Percentiles rank a stretch among this genome's conserved stretches.
Conservation (phyloP, 257 asterid species). For the Petunia axillaris region DNA sequence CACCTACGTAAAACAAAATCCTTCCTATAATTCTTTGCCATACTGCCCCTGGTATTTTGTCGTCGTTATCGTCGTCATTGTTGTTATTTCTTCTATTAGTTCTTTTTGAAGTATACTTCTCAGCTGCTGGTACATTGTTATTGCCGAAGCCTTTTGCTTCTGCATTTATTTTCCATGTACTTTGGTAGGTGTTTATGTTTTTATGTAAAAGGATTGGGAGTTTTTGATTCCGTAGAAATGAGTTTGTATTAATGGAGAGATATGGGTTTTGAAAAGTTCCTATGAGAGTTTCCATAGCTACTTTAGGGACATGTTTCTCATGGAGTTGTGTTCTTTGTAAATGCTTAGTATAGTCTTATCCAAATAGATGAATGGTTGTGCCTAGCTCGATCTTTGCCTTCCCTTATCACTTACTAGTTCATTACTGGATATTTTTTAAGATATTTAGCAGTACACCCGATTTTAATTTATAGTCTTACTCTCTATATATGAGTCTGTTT, state of each 20-base stretch:
- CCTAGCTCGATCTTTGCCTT: neutral
- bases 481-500: no score
- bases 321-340: constrained; percentile 18
- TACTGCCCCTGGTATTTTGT: constrained; percentile 61
- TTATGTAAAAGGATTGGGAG: constrained; percentile 34
- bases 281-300: constrained; percentile 59
- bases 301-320: constrained; percentile 8
- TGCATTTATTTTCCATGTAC: constrained; percentile 50
- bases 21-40: constrained; percentile 66
- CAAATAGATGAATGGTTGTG: constrained; percentile 48
- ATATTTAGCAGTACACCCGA: neutral
- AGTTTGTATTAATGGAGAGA: constrained; percentile 31
- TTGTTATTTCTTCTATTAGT: neutral
- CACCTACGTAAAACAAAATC: constrained; percentile 62
- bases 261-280: constrained; percentile 36
- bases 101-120: constrained; percentile 29
- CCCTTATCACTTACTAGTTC: neutral
- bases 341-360: constrained; percentile 44
- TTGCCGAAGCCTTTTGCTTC: constrained; percentile 69
- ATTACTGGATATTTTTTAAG: neutral
- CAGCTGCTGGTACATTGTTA: neutral
- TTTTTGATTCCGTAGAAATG: constrained; percentile 32
- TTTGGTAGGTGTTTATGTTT: constrained; percentile 26
- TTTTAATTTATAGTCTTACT: no score
- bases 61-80: constrained; percentile 43